Conservation (phyloP, 2,329 filamentous ascomycete genomes). For the Cordyceps tenuipes region DNA sequence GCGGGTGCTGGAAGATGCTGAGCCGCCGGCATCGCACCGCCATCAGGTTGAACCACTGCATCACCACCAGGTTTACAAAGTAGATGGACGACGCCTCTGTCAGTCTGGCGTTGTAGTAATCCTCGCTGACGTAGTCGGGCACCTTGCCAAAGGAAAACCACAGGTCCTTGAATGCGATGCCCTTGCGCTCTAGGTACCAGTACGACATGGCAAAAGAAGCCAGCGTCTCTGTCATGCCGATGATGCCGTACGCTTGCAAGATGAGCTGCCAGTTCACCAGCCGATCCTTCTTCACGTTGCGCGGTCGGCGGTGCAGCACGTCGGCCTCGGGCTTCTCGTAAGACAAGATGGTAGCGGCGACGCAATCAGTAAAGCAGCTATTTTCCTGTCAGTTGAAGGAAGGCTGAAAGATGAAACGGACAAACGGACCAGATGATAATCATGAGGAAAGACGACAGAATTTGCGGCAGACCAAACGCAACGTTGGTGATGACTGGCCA, state of each 20-base stretch:
- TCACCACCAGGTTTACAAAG: constrained; percentile 72
- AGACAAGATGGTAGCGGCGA: constrained; percentile 62
- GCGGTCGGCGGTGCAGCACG: constrained; percentile 59
- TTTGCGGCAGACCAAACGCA: constrained; percentile 63
- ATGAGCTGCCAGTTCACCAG: constrained; percentile 68
- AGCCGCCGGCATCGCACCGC: constrained; percentile 57
- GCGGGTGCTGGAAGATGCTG: constrained; percentile 65
- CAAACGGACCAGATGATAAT: constrained; percentile 49
- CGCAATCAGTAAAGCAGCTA: constrained; percentile 68
- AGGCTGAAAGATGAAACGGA: neutral
- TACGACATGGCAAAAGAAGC: constrained; percentile 57
- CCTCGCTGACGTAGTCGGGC: constrained; percentile 41
- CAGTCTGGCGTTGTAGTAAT: constrained; percentile 45
- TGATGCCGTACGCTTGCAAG: constrained; percentile 62
- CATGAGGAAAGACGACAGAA: constrained; percentile 66
- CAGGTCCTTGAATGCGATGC: constrained; percentile 54
- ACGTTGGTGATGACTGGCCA: constrained; percentile 69
- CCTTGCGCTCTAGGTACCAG: constrained; percentile 55
- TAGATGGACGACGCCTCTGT: constrained; percentile 66
- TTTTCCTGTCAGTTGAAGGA: constrained; percentile 12
- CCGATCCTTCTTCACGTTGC: constrained; percentile 59
- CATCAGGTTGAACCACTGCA: constrained; percentile 74
- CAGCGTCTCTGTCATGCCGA: constrained; percentile 56
- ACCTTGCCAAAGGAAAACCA: constrained; percentile 61
- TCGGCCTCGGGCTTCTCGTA: constrained; percentile 73